Evolutionary conservation across 371 early-diverging fungal genomes (phyloP).

Genomic region (Mortierella sp.): DNA sequence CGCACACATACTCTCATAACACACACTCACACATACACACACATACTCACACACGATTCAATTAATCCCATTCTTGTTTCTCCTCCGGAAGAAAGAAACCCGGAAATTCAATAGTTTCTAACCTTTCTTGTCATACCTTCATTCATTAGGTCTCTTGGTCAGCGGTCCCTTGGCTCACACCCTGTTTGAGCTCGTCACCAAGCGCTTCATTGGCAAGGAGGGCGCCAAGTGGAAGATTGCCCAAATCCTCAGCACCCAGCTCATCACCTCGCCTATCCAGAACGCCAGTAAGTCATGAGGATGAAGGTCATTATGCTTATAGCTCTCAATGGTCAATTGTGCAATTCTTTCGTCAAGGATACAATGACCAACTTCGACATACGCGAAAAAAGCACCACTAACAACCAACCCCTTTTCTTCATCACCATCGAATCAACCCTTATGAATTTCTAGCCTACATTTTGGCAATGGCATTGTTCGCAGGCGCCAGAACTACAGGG

Average conservation of each 20-base stretch:
- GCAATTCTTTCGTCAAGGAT: no score
- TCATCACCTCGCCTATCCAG: conserved; percentile 85
- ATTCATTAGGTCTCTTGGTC: conserved; percentile 66
- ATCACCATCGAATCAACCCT: not conserved
- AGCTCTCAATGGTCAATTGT: no score
- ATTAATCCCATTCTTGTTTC: not conserved
- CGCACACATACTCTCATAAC: no score
- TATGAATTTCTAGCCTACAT: conserved; percentile 73
- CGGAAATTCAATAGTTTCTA: not conserved
- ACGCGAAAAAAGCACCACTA: not conserved
- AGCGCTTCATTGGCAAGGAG: conserved; percentile 73
- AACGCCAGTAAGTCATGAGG: conserved; percentile 75
- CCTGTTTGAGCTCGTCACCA: conserved; percentile 75
- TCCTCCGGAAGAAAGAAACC: not conserved
- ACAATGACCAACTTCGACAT: not conserved
- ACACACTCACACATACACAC: no score
- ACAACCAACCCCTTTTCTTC: not conserved
- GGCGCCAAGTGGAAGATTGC: conserved; percentile 71
- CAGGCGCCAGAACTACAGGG: conserved; percentile 73
- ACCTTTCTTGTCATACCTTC: conserved; percentile 9
- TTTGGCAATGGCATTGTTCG: conserved; percentile 86
- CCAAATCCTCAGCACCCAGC: conserved; percentile 77
- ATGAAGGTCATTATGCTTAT: no score
- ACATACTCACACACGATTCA: not conserved
- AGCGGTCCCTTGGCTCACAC: conserved; percentile 83